Percentiles rank a stretch among this genome's conserved stretches.
Conservation (phyloP, 208 protist genomes). For the Leishmania martiniquensis region DNA sequence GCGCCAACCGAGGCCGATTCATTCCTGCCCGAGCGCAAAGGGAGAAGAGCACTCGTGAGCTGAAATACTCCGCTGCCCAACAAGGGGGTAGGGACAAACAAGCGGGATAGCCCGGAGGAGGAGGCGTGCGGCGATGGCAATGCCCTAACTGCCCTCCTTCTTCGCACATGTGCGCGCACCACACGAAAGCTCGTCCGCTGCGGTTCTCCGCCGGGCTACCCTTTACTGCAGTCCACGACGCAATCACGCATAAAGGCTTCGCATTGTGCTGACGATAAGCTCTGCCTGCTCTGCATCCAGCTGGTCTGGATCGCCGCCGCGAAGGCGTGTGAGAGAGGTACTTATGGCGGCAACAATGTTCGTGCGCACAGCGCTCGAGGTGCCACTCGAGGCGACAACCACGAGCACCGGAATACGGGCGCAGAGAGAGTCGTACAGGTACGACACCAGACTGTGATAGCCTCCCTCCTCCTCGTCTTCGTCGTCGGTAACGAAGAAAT, state of each 20-base stretch:
- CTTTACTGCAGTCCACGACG: not conserved
- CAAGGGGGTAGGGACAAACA: not conserved
- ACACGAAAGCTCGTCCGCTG: not conserved
- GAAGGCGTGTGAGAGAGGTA: slow-evolving; percentile 24
- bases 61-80: not conserved
- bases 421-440: slow-evolving; percentile 34
- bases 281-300: slow-evolving; percentile 41
- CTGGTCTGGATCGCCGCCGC: slow-evolving; percentile 23
- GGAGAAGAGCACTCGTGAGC: not conserved
- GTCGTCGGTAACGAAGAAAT: slow-evolving; percentile 61
- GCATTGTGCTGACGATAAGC: slow-evolving; percentile 41
- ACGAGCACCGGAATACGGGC: slow-evolving; percentile 41
- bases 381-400: slow-evolving; percentile 43
- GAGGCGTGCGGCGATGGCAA: not conserved
- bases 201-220: slow-evolving; percentile 5
- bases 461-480: slow-evolving; percentile 37
- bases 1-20: not conserved
- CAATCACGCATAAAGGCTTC: slow-evolving; percentile 32
- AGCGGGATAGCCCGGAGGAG: not conserved
- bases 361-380: slow-evolving; percentile 28
- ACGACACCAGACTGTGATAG: slow-evolving; percentile 46
- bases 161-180: not conserved
- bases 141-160: not conserved
- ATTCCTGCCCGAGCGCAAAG: not conserved
- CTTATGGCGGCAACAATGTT: slow-evolving; percentile 55